Conservation (phyloP, 805 yeast species). For the Zygoascus bituminiphila region DNA sequence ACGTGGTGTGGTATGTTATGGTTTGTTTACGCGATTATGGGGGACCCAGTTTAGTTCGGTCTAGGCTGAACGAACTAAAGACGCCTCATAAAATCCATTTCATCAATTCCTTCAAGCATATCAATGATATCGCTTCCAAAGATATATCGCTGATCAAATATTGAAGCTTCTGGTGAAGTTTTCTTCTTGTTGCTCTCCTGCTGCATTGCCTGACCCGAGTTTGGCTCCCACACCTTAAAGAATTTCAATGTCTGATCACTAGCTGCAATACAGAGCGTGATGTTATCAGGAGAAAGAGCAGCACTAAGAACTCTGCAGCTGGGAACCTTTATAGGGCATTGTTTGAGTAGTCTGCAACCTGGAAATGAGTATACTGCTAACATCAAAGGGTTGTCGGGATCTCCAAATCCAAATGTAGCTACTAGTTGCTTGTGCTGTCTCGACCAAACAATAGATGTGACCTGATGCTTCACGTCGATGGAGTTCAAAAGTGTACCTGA, state of each 20-base stretch:
- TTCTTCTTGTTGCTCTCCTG: not conserved
- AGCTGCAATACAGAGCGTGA: constrained; percentile 61
- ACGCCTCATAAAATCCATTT: not conserved
- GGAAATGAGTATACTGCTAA: constrained; percentile 65
- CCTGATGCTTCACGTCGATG: constrained; percentile 56
- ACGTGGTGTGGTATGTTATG: no score
- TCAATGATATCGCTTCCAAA: constrained; percentile 15
- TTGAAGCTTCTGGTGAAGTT: not conserved
- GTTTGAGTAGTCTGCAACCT: constrained; percentile 38
- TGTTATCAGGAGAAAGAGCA: constrained; percentile 54
- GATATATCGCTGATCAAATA: not conserved
- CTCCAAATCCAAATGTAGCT: constrained; percentile 78
- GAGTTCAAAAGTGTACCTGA: constrained; percentile 64
- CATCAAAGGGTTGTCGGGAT: constrained; percentile 41
- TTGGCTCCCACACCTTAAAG: constrained; percentile 54
- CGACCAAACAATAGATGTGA: constrained; percentile 78
- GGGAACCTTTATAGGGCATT: constrained; percentile 33
- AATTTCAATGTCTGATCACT: constrained; percentile 74
- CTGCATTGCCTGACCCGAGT: not conserved
- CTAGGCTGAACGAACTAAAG: no score
- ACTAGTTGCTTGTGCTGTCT: constrained; percentile 50
- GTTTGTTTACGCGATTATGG: no score
- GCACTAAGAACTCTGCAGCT: constrained; percentile 59
- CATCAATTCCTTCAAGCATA: constrained; percentile 15
- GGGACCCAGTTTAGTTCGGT: no score